Conservation (phyloP, 768 basidiomycete genomes). For the Mycena venus region DNA sequence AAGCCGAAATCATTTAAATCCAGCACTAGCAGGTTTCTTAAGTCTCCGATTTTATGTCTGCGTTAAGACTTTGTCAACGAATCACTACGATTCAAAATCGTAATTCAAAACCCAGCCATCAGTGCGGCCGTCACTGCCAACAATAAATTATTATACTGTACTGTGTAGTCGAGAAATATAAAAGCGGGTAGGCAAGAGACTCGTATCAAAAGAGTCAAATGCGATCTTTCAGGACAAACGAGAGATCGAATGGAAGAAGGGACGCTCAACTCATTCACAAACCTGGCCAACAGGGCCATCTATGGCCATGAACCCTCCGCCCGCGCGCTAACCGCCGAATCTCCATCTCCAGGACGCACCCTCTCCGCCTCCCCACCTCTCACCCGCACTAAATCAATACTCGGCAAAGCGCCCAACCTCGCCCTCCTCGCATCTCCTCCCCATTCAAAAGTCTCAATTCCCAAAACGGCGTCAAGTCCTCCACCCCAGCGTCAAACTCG, state of each 20-base stretch:
- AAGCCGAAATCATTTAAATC: too few species aligned
- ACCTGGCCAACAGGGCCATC: constrained; percentile 80
- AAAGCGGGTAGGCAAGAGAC: constrained; percentile 13
- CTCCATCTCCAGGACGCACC: constrained; percentile 67
- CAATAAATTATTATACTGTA: too few species aligned
- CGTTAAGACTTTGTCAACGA: too few species aligned
- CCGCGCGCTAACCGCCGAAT: constrained; percentile 78
- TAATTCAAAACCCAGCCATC: too few species aligned
- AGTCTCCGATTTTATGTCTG: too few species aligned
- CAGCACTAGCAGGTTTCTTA: too few species aligned
- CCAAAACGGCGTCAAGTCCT: constrained; percentile 91
- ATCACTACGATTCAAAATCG: too few species aligned
- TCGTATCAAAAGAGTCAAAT: neutral
- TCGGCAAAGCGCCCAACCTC: constrained; percentile 77
- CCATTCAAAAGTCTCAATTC: constrained; percentile 75
- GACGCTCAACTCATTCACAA: constrained; percentile 67
- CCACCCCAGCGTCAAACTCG: too few species aligned
- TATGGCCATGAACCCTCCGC: constrained; percentile 85
- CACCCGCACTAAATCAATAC: constrained; percentile 88
- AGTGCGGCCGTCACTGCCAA: too few species aligned
- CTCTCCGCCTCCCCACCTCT: constrained; percentile 71
- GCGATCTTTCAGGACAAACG: too few species aligned
- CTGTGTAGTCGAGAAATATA: too few species aligned
- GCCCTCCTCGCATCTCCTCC: constrained; percentile 77
- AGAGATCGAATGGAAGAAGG: neutral